Conservation (phyloP, 495 filamentous ascomycete genomes). For the Penicillium canariense region DNA sequence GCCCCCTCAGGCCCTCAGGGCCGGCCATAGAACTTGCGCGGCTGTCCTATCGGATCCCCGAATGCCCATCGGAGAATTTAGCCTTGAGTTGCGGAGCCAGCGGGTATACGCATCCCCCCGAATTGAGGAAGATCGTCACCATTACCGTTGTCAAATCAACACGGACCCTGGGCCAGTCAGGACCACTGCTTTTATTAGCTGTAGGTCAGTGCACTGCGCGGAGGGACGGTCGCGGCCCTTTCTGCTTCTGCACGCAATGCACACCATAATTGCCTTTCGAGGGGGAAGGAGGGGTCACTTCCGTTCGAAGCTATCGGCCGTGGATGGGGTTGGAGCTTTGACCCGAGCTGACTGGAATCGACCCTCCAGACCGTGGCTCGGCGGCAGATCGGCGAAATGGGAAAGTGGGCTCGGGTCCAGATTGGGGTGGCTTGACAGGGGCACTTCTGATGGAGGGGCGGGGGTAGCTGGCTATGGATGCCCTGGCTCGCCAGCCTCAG, state of each 20-base stretch:
- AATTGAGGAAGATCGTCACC: slow-evolving; percentile 14
- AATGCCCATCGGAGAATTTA: background rate
- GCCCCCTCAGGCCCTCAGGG: slow-evolving; percentile 2
- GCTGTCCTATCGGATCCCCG: slow-evolving; percentile 24
- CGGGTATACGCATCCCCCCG: slow-evolving; percentile 20
- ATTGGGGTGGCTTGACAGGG: slow-evolving; percentile 4
- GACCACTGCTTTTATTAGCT: slow-evolving; percentile 7
- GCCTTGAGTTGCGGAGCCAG: slow-evolving; percentile 4
- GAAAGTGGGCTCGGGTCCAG: slow-evolving; percentile 5
- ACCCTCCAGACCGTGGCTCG: slow-evolving; percentile 4
- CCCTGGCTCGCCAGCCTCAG: slow-evolving; percentile 14
- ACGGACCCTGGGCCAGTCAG: background rate
- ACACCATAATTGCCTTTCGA: slow-evolving; percentile 28
- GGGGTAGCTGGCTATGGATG: background rate
- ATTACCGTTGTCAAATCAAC: slow-evolving; percentile 22
- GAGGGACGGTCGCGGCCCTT: slow-evolving; percentile 17
- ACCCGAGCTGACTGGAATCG: slow-evolving; percentile 12
- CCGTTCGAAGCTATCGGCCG: slow-evolving; percentile 24
- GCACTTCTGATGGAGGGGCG: background rate
- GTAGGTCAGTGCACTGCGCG: slow-evolving; percentile 24
- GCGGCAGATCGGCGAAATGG: slow-evolving; percentile 19
- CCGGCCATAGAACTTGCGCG: background rate
- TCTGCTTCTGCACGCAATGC: slow-evolving; percentile 19
- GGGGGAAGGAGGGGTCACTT: background rate
- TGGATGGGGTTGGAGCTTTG: slow-evolving; percentile 12